These are phyloP conservation scores for Chionographis japonica DNA, from an alignment of 106 monocot genomes.

Conservation along the genomic window DNA sequence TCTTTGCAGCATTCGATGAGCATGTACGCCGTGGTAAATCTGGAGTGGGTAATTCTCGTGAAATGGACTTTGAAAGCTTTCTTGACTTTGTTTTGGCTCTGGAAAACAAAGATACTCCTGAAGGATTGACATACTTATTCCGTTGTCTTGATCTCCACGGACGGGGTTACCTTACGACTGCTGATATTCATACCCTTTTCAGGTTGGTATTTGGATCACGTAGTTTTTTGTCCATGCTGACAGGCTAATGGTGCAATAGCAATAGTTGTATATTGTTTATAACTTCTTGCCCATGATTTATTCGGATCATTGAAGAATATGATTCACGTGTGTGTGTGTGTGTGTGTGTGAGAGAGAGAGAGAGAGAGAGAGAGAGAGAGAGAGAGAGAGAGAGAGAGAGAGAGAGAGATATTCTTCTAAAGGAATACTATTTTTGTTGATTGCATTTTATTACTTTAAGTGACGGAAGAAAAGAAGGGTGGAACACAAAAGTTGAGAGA, in stretches of 20 bases:
- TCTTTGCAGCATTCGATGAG: constrained; percentile 82
- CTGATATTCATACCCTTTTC: constrained; percentile 94
- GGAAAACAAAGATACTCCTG: constrained; percentile 96
- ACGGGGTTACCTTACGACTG: constrained; percentile 89
- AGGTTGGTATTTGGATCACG: constrained; percentile 37
- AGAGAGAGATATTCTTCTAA: background rate
- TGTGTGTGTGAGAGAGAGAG: no score
- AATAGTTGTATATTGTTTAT: no score
- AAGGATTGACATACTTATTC: constrained; percentile 91
- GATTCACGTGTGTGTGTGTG: no score
- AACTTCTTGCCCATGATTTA: no score
- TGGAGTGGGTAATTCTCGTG: constrained; percentile 82
- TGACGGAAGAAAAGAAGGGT: no score
- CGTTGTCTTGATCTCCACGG: constrained; percentile 94
- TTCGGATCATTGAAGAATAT: no score
- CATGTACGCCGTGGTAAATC: constrained; percentile 89
- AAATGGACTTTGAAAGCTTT: constrained; percentile 99
- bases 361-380: no score
- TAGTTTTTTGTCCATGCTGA: background rate
- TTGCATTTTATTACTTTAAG: background rate
- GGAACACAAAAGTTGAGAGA: no score
- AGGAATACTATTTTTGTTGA: background rate
- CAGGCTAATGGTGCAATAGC: no score
- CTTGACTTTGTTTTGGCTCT: constrained; percentile 97
- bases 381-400: no score